Conservation (phyloP, 2,329 filamentous ascomycete genomes). For the Colletotrichum truncatum region DNA sequence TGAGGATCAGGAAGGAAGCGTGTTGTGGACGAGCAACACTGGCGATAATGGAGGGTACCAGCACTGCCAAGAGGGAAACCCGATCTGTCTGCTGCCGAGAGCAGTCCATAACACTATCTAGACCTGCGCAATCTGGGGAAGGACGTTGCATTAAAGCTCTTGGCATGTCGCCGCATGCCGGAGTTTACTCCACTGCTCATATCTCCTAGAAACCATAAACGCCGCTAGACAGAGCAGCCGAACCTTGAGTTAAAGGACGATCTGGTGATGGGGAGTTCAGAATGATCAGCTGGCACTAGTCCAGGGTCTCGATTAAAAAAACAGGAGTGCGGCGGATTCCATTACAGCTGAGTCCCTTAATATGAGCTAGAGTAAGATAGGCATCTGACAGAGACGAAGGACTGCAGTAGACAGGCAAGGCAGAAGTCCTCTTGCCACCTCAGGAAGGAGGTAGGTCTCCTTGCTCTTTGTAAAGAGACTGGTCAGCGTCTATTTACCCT, state of each 20-base stretch:
- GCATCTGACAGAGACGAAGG: neutral
- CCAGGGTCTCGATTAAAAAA: no score
- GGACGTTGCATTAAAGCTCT: slow-evolving; percentile 22
- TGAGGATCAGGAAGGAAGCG: slow-evolving; percentile 9
- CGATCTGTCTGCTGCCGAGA: neutral
- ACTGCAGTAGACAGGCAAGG: neutral
- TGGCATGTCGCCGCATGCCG: slow-evolving; percentile 8
- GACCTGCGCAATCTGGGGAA: slow-evolving; percentile 8
- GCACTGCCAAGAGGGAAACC: neutral
- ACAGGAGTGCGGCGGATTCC: neutral
- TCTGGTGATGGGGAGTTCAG: neutral
- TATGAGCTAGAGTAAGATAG: neutral
- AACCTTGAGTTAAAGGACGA: neutral
- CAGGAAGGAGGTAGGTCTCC: neutral
- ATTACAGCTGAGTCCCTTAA: neutral
- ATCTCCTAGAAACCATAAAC: neutral
- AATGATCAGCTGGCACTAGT: neutral
- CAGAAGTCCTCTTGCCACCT: neutral
- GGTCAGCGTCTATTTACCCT: neutral
- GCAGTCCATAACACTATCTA: neutral
- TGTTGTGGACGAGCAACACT: neutral
- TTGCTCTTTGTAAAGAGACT: neutral
- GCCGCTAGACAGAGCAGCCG: neutral
- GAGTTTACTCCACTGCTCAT: neutral
- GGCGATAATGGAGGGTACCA: neutral